Evolutionary conservation across 2,329 filamentous ascomycete species (phyloP).

Genomic region (Colletotrichum sp.): DNA sequence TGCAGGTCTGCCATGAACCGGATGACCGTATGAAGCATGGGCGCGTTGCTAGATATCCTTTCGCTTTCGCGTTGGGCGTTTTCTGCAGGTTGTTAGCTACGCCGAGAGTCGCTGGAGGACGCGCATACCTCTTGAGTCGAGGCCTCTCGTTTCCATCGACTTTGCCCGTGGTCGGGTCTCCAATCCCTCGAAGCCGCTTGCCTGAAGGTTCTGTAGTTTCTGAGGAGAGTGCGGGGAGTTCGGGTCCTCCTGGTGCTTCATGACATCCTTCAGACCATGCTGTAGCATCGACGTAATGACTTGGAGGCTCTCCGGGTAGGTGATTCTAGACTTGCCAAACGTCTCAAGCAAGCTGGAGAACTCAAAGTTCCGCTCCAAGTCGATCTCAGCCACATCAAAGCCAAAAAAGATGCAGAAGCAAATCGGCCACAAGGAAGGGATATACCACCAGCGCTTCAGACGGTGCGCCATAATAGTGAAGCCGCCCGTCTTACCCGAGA

Average conservation of each 20-base stretch:
- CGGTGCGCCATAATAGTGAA: conserved; percentile 85
- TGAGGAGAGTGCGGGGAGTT: conserved; percentile 63
- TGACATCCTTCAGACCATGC: conserved; percentile 76
- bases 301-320: conserved; percentile 78
- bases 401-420: conserved; percentile 91
- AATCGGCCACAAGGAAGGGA: conserved; percentile 83
- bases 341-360: conserved; percentile 75
- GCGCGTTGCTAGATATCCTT: conserved; percentile 56
- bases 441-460: conserved; percentile 87
- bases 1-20: conserved; percentile 83
- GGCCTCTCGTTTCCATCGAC: conserved; percentile 69
- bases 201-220: conserved; percentile 5
- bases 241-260: conserved; percentile 65
- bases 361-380: conserved; percentile 77
- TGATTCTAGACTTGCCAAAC: conserved; percentile 72
- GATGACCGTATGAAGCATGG: conserved; percentile 76
- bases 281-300: conserved; percentile 89
- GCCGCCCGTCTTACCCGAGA: conserved; percentile 82
- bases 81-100: conserved; percentile 31
- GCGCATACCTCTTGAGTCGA: conserved; percentile 54
- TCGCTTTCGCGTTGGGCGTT: conserved; percentile 49
- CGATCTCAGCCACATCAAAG: conserved; percentile 75
- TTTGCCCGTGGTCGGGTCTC: conserved; percentile 52
- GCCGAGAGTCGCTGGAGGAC: background rate
- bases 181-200: conserved; percentile 25